A percentile compares a stretch with the other conserved stretches of the same genome.
phyloP scores from a whole-genome alignment of 257 asterid genomes.

The Lithospermum erythrorhizon region DNA sequence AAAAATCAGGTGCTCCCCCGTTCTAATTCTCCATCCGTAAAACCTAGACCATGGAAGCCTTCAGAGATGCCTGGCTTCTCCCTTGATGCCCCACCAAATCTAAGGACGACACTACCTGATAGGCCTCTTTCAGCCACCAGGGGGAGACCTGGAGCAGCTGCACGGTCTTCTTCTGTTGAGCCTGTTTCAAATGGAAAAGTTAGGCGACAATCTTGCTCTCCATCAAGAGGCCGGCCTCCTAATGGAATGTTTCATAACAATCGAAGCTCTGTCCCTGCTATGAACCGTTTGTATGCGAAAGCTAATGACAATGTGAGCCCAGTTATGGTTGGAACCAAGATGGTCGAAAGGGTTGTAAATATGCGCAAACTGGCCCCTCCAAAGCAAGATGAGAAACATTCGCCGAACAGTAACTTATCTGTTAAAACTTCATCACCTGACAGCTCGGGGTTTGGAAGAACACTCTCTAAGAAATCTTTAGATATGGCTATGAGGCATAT shows the following conservation, averaged over 20 bases:
- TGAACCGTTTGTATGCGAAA: conserved; percentile 69
- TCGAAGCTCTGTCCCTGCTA: conserved; percentile 90
- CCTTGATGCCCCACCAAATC: conserved; percentile 85
- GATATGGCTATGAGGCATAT: conserved; percentile 99
- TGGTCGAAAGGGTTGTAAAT: conserved; percentile 94
- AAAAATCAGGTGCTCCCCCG: conserved; percentile 48
- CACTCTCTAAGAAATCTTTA: conserved; percentile 86
- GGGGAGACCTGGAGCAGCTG: conserved; percentile 90
- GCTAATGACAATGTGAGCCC: conserved; percentile 94
- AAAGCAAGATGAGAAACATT: conserved; percentile 70
- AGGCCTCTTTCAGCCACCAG: conserved; percentile 87
- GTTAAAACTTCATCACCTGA: conserved; percentile 88
- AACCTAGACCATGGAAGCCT: conserved; percentile 89
- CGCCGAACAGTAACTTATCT: conserved; percentile 74
- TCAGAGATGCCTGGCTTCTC: conserved; percentile 97
- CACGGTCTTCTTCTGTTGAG: conserved; percentile 81
- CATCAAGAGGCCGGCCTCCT: conserved; percentile 95
- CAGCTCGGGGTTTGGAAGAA: conserved; percentile 88
- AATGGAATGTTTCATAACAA: conserved; percentile 63
- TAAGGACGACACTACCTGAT: conserved; percentile 75
- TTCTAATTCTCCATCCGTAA: conserved; percentile 68
- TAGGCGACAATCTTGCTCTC: conserved; percentile 93
- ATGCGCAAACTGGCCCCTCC: conserved; percentile 96
- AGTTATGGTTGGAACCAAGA: conserved; percentile 66
- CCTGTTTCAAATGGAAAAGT: conserved; percentile 74